Conservation (phyloP, 768 basidiomycete genomes). For the Candolleomyces aberdarensis region DNA sequence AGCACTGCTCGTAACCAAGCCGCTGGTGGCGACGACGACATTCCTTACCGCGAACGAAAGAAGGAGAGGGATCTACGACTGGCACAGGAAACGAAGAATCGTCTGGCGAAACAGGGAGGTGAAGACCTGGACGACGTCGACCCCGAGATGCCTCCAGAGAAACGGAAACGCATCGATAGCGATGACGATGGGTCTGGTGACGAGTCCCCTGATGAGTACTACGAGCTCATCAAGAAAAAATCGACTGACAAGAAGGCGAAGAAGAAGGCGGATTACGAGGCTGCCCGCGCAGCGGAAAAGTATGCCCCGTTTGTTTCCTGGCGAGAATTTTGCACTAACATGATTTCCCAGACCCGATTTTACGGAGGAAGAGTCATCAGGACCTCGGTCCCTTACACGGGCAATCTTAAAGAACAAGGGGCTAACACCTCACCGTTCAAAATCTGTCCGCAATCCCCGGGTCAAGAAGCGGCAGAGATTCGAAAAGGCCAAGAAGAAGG, state of each 20-base stretch:
- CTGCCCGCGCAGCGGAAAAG: conserved; percentile 52
- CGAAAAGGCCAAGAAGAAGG: conserved; percentile 93
- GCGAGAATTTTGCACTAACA: conserved; percentile 13
- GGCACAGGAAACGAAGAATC: conserved; percentile 50
- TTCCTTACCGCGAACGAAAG: conserved; percentile 80
- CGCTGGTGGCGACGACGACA: conserved; percentile 89
- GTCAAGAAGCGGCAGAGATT: conserved; percentile 95
- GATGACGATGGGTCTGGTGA: conserved; percentile 39
- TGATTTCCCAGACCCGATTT: conserved; percentile 1
- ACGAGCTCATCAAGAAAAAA: conserved; percentile 80
- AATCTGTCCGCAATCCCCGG: conserved; percentile 91
- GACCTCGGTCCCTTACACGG: conserved; percentile 86
- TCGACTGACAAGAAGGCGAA: conserved; percentile 69
- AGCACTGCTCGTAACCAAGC: conserved; percentile 68
- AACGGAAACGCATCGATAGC: conserved; percentile 33
- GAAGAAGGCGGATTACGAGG: conserved; percentile 83
- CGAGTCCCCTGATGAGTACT: conserved; percentile 73
- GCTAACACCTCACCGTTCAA: conserved; percentile 85
- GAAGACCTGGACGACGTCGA: conserved; percentile 57
- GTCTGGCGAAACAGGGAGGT: conserved; percentile 50
- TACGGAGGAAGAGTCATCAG: conserved; percentile 37
- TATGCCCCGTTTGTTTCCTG: conserved; percentile 27
- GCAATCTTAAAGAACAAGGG: conserved; percentile 94
- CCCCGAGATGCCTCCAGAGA: conserved; percentile 29
- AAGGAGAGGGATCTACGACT: conserved; percentile 57